phyloP scores from a whole-genome alignment of 148 eudicot species.

The Camellia granthamiana region DNA sequence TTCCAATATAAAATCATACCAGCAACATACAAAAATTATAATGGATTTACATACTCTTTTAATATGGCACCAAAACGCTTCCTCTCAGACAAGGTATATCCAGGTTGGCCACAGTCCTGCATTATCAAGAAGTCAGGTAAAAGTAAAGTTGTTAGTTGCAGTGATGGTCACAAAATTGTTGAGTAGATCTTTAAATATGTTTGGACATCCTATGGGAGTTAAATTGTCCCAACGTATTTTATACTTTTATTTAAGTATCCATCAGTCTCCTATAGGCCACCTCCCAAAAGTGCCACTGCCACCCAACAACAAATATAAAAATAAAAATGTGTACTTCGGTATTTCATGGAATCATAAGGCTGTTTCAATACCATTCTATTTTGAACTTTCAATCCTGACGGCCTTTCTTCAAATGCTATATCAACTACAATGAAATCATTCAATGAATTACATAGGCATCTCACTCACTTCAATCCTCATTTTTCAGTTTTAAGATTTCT shows the following conservation, averaged over 20 bases:
- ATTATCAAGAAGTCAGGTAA: conserved; percentile 11
- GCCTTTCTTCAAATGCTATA: not conserved
- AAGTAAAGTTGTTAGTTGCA: not conserved
- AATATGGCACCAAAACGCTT: conserved; percentile 75
- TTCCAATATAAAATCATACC: not conserved
- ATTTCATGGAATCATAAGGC: not conserved
- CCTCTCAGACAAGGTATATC: conserved; percentile 89
- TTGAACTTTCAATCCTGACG: not conserved
- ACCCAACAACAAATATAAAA: not conserved
- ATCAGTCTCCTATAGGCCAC: not conserved
- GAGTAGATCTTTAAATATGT: not conserved
- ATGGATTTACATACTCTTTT: conserved; percentile 60
- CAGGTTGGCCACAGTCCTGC: conserved; percentile 98
- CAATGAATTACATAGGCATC: conserved; percentile 1
- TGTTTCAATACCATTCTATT: not conserved
- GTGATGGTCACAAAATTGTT: not conserved
- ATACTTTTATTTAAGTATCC: not conserved
- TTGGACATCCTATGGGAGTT: not conserved
- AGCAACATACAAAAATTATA: not conserved
- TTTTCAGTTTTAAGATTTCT: not conserved
- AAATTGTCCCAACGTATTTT: not conserved
- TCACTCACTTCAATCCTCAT: not conserved
- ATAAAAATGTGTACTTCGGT: not conserved
- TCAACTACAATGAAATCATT: not conserved
- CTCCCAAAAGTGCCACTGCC: conserved; percentile 1